These are phyloP conservation scores for Nakataea oryzae DNA, from an alignment of 2,329 filamentous ascomycete species.

Conservation along the genomic window DNA sequence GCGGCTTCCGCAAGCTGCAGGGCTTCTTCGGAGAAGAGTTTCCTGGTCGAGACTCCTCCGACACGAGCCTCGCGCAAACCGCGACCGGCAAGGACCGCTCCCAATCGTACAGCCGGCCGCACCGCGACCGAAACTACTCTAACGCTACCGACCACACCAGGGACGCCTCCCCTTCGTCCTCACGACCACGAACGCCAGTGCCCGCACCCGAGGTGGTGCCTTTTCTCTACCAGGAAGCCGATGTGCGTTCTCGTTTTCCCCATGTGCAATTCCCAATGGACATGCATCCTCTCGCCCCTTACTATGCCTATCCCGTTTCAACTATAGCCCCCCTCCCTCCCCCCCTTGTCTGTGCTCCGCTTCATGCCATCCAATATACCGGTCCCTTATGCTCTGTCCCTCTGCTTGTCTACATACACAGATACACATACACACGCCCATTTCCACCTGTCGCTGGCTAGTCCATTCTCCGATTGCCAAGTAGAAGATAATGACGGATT, in stretches of 20 bases:
- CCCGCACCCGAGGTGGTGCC: slow-evolving; percentile 90
- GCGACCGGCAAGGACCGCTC: slow-evolving; percentile 46
- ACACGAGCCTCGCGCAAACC: slow-evolving; percentile 50
- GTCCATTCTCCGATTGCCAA: neutral
- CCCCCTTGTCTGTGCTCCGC: neutral
- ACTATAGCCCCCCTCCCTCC: neutral
- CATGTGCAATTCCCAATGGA: neutral
- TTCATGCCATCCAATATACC: slow-evolving; percentile 14
- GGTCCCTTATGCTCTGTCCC: slow-evolving; percentile 6
- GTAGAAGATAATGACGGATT: slow-evolving; percentile 4
- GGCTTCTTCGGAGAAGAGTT: slow-evolving; percentile 91
- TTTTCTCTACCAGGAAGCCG: slow-evolving; percentile 86
- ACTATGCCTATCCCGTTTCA: neutral
- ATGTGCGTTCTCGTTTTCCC: slow-evolving; percentile 41
- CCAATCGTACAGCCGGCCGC: slow-evolving; percentile 50
- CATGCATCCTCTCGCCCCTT: neutral
- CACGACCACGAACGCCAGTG: slow-evolving; percentile 73
- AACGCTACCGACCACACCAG: slow-evolving; percentile 61
- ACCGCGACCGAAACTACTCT: slow-evolving; percentile 74
- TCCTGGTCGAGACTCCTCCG: slow-evolving; percentile 62
- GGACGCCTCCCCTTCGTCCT: slow-evolving; percentile 65
- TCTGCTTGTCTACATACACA: slow-evolving; percentile 4
- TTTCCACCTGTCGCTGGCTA: neutral
- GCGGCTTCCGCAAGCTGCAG: slow-evolving; percentile 73
- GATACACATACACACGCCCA: neutral